Evolutionary conservation across 371 early-diverging fungal genomes (phyloP), one percentile per base, ranked within the genome.

Genomic region (Syncephalastrum sp.): DNA sequence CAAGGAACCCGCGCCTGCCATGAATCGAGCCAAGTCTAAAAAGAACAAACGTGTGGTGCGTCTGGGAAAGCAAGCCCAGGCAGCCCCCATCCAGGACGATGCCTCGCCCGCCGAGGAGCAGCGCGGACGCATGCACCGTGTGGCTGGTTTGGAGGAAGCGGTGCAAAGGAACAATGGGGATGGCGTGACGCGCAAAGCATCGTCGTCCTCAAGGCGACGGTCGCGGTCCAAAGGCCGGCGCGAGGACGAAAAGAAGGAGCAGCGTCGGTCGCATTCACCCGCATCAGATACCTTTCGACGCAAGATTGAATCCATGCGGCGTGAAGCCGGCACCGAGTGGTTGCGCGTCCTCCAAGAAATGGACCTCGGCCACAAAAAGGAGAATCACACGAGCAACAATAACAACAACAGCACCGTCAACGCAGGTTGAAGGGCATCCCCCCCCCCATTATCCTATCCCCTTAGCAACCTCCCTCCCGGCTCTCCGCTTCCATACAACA

Each of bases 301-400:
- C 13, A 70, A 70, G 51, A 81, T 87, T 45, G 84, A 87, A 54
- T 77, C 81, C 15, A 82, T 87, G 75, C 74, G 82, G 16, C 77
- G 65, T 41, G 85, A 87, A 62, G 84, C 85, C 1, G 87, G 87
- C 4, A 73, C 75, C 29, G 83, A 77, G 52, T 87, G 87, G 87
- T 63, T 87, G 24, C 74, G 79, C 43, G 84, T 84, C 1, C 60
- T 83, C 33, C 77, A 80, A 25, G 87, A 84, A 64, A 82, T 84
- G 79, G 74, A 82, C 14, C 56, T 70, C 33, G 70, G 65, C 6
- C 54, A 63, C 23, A 63, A 70, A 41, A 54, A 49, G 38, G 38
- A 33, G 10, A 33, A 33, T 33, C 38, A 33, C 38, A 10, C 38
- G 10, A 49, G 46, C 42, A 42, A 57, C 53, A 51, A 25, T 12